These are phyloP conservation scores for Erythrophleum fordii DNA, from an alignment of 306 rosid genomes.

Conservation along the genomic window DNA sequence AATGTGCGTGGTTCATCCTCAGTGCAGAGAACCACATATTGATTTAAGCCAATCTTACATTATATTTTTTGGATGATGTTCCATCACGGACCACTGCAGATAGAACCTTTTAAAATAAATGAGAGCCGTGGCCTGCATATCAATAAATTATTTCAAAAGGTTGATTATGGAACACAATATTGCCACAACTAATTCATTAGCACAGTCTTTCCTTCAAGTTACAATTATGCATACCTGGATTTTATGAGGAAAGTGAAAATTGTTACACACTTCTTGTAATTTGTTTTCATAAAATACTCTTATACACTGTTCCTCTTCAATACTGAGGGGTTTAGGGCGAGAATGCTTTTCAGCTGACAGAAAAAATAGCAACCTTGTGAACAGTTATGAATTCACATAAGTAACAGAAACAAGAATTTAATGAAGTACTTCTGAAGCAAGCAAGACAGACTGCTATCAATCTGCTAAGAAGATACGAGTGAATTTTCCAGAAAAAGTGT, in stretches of 20 bases:
- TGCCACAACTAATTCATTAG: slow-evolving; percentile 3
- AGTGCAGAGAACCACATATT: slow-evolving; percentile 8
- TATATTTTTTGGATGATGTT: slow-evolving; percentile 87
- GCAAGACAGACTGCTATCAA: neutral
- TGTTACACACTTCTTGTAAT: slow-evolving; percentile 77
- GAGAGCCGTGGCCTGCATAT: slow-evolving; percentile 87
- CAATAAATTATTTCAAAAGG: slow-evolving; percentile 42
- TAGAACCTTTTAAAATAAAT: slow-evolving; percentile 93
- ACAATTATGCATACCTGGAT: slow-evolving; percentile 66
- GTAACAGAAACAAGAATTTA: slow-evolving; percentile 10
- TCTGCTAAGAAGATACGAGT: neutral
- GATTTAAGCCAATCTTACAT: slow-evolving; percentile 65
- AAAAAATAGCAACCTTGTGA: slow-evolving; percentile 35
- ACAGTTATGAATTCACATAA: slow-evolving; percentile 37
- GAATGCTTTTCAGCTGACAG: slow-evolving; percentile 82
- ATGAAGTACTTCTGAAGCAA: slow-evolving; percentile 29
- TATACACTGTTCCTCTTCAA: slow-evolving; percentile 54
- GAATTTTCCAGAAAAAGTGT: slow-evolving; percentile 37
- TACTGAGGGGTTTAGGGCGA: slow-evolving; percentile 67
- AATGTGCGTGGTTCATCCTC: slow-evolving; percentile 11
- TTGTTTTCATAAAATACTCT: slow-evolving; percentile 54
- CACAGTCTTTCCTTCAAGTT: slow-evolving; percentile 18
- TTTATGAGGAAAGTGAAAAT: slow-evolving; percentile 87
- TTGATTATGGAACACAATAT: neutral
- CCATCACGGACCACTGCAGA: slow-evolving; percentile 94